A percentile compares a stretch with the other conserved stretches of the same genome.
phyloP scores from a whole-genome alignment of 345 rosid species.

The Rhizophora mangle region DNA sequence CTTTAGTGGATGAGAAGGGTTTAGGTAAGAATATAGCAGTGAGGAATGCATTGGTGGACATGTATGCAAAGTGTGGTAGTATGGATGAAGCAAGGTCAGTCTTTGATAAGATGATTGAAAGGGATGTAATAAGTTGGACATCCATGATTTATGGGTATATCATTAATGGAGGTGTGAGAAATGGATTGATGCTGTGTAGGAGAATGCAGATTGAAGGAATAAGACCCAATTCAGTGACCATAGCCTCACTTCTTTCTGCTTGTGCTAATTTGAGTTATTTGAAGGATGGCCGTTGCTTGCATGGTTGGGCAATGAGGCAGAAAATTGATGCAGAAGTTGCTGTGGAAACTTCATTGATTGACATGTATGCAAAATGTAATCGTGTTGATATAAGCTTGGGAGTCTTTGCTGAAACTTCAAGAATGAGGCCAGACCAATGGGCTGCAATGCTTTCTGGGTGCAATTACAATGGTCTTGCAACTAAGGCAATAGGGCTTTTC shows the following conservation, averaged over 20 bases:
- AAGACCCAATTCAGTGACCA: constrained; percentile 55
- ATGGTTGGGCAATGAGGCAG: constrained; percentile 71
- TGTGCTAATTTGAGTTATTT: constrained; percentile 47
- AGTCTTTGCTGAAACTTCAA: constrained; percentile 50
- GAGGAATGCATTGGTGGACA: constrained; percentile 58
- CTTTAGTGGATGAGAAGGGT: constrained; percentile 39
- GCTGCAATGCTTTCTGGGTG: constrained; percentile 68
- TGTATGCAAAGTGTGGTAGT: constrained; percentile 60
- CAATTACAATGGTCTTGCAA: constrained; percentile 41
- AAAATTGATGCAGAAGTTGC: constrained; percentile 40
- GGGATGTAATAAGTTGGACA: constrained; percentile 70
- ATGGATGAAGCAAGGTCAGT: constrained; percentile 53
- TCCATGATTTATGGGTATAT: constrained; percentile 55
- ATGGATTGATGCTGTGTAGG: constrained; percentile 43
- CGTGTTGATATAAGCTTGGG: constrained; percentile 46
- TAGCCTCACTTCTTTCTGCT: constrained; percentile 67
- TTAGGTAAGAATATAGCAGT: constrained; percentile 42
- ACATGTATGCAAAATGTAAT: constrained; percentile 80
- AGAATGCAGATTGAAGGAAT: constrained; percentile 51
- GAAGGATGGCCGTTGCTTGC: constrained; percentile 58
- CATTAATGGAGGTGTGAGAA: constrained; percentile 41
- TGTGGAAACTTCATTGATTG: constrained; percentile 73
- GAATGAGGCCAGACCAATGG: constrained; percentile 58
- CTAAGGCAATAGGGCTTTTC: constrained; percentile 45
- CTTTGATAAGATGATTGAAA: constrained; percentile 48